Evolutionary conservation across 139 green algal genomes (phyloP).

Genomic region (Dunaliella primolecta): DNA sequence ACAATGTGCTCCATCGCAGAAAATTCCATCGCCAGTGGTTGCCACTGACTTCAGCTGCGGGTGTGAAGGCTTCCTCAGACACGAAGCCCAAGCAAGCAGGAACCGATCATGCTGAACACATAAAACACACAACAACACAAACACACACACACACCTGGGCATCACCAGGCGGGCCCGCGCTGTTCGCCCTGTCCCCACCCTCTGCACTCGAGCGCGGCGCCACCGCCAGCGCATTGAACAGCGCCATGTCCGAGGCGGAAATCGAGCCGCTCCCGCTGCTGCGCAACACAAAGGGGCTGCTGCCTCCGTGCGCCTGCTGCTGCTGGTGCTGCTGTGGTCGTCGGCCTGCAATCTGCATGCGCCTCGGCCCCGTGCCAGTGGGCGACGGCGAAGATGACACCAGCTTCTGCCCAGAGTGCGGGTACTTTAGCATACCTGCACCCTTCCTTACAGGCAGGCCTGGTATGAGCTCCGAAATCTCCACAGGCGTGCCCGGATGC

Average conservation of each 20-base stretch:
- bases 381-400: background rate
- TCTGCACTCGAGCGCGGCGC: background rate
- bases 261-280: background rate
- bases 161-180: too few species aligned
- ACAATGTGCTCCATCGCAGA: too few species aligned
- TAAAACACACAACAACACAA: too few species aligned
- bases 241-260: background rate
- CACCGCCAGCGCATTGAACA: background rate
- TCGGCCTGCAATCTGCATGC: background rate
- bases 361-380: background rate
- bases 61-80: too few species aligned
- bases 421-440: too few species aligned
- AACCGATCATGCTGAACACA: too few species aligned
- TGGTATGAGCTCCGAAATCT: background rate
- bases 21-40: too few species aligned
- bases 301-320: background rate
- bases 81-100: too few species aligned
- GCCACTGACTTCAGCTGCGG: too few species aligned
- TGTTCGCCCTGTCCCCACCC: too few species aligned
- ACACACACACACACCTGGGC: too few species aligned
- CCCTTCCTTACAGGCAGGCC: background rate
- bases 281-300: background rate
- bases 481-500: background rate
- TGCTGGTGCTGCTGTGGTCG: background rate
- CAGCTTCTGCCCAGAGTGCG: too few species aligned